Evolutionary conservation across 139 green algal species (phyloP).

Genomic region (Volvox africanus): DNA sequence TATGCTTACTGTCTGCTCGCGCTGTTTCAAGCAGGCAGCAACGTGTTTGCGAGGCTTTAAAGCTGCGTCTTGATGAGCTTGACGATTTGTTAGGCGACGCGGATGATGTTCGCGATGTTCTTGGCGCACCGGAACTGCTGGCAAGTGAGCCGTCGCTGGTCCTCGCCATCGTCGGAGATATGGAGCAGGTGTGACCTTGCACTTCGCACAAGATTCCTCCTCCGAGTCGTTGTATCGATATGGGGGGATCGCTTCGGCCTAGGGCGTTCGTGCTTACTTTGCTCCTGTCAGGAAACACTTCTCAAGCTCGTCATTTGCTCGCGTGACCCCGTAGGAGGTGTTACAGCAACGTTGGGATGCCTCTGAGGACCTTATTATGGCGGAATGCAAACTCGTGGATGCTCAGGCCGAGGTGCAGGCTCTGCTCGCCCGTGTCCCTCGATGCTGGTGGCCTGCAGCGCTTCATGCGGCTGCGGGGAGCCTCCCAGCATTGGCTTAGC

Average conservation of each 20-base stretch:
- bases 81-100: slow-evolving; percentile 16
- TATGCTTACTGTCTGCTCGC: too few relatives aligned
- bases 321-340: slow-evolving; percentile 6
- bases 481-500: too few relatives aligned
- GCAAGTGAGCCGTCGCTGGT: not conserved
- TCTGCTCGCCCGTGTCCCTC: slow-evolving; percentile 2
- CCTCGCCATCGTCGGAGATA: slow-evolving; percentile 14
- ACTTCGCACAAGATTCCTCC: too few relatives aligned
- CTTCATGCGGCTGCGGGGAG: not conserved
- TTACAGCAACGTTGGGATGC: slow-evolving; percentile 41
- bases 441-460: slow-evolving; percentile 2
- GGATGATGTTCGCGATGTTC: slow-evolving; percentile 9
- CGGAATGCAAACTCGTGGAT: not conserved
- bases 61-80: slow-evolving; percentile 11
- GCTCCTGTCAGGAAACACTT: too few relatives aligned
- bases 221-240: too few relatives aligned
- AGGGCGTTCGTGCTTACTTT: too few relatives aligned
- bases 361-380: not conserved
- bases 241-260: too few relatives aligned
- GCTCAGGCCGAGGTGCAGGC: slow-evolving; percentile 7
- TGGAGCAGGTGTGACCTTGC: slow-evolving; percentile 23
- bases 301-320: too few relatives aligned
- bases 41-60: not conserved
- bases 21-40: not conserved
- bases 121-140: slow-evolving; percentile 2